Percentiles rank a stretch among this genome's conserved stretches.
Evolutionary conservation across 2,329 filamentous ascomycete species (phyloP).

Genomic region (Xylaria sp.): DNA sequence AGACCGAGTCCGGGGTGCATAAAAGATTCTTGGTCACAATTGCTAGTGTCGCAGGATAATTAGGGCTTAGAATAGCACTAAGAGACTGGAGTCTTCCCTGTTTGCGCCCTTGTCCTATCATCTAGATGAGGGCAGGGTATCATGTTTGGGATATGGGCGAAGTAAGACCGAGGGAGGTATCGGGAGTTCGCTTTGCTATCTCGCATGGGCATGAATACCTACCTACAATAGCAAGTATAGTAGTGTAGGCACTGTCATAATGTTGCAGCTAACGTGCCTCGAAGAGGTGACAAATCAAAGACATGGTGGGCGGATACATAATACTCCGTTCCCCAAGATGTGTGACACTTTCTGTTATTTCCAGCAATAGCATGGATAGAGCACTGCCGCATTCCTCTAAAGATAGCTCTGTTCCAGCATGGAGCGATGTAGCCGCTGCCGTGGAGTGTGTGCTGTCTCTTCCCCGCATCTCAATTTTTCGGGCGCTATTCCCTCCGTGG

Average conservation of each 20-base stretch:
- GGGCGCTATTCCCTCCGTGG: background rate
- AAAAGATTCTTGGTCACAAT: background rate
- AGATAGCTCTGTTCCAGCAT: background rate
- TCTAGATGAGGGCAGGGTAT: background rate
- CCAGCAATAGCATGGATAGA: background rate
- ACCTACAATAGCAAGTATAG: background rate
- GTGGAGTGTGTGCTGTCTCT: background rate
- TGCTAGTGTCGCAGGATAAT: background rate
- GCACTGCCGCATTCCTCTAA: background rate
- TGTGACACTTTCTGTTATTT: background rate
- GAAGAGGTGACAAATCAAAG: background rate
- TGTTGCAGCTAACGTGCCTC: background rate
- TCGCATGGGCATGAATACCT: background rate
- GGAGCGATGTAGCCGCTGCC: background rate
- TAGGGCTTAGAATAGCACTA: background rate
- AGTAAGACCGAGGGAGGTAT: background rate
- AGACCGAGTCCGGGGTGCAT: background rate
- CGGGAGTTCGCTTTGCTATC: background rate
- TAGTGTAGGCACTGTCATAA: background rate
- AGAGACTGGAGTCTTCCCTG: background rate
- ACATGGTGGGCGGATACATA: background rate
- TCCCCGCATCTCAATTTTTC: background rate
- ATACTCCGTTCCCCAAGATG: background rate
- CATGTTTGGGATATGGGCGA: background rate
- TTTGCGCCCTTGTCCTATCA: background rate